A percentile compares a stretch with the other conserved stretches of the same genome.
Conservation (phyloP, 2,329 filamentous ascomycete species). For the Thermoascus crustaceus region DNA sequence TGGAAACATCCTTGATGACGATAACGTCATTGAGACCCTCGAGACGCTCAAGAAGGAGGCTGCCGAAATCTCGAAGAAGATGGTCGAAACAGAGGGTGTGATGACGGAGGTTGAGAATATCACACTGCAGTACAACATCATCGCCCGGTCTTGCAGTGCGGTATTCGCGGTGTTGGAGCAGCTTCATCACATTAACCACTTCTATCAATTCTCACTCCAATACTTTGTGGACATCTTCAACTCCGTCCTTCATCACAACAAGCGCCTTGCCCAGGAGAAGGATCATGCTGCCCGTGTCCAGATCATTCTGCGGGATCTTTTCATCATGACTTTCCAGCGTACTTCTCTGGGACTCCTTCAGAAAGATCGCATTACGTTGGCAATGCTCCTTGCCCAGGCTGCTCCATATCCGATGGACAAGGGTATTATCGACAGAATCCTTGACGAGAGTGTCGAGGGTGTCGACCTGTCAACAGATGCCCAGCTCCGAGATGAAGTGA, state of each 20-base stretch:
- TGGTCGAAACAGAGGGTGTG: conserved; percentile 91
- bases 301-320: conserved; percentile 83
- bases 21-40: conserved; percentile 94
- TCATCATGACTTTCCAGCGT: conserved; percentile 82
- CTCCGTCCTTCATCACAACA: conserved; percentile 74
- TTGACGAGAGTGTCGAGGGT: conserved; percentile 69
- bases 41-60: conserved; percentile 98
- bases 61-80: conserved; percentile 91
- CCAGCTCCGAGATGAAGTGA: conserved; percentile 57
- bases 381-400: conserved; percentile 89
- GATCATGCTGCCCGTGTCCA: conserved; percentile 75
- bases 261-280: conserved; percentile 59
- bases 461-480: conserved; percentile 67
- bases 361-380: conserved; percentile 87
- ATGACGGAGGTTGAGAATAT: conserved; percentile 98
- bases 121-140: conserved; percentile 85
- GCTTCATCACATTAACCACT: conserved; percentile 95
- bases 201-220: conserved; percentile 97
- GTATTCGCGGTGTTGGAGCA: conserved; percentile 96
- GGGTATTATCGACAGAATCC: conserved; percentile 72
- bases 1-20: conserved; percentile 95
- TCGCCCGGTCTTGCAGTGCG: conserved; percentile 90
- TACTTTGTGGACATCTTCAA: conserved; percentile 99
- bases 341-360: conserved; percentile 90
- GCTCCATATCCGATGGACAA: conserved; percentile 97